Evolutionary conservation across 495 filamentous ascomycete genomes (phyloP).

Genomic region (Penicillium roqueforti): DNA sequence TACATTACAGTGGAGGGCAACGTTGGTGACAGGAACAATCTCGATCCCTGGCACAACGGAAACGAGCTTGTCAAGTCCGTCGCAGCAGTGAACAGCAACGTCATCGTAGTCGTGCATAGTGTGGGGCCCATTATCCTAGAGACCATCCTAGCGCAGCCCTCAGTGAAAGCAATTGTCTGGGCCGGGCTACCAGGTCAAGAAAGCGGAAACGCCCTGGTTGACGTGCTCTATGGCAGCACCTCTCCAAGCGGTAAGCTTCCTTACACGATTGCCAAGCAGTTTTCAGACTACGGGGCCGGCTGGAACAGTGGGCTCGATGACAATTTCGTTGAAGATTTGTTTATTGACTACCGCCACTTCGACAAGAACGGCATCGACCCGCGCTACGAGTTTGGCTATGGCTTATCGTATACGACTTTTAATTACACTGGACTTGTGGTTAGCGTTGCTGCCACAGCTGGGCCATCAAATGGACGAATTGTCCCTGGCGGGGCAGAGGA

Average conservation of each 20-base stretch:
- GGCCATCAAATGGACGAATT: constrained; percentile 35
- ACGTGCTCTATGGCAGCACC: constrained; percentile 57
- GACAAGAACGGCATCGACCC: constrained; percentile 56
- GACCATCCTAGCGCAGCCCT: constrained; percentile 49
- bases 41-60: constrained; percentile 35
- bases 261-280: constrained; percentile 65
- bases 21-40: constrained; percentile 55
- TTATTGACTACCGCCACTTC: constrained; percentile 67
- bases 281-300: constrained; percentile 58
- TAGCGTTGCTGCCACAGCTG: constrained; percentile 21
- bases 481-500: constrained; percentile 54
- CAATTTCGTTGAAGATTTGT: constrained; percentile 59
- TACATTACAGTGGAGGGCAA: constrained; percentile 59
- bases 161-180: constrained; percentile 58
- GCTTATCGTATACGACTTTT: constrained; percentile 64
- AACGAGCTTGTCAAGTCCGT: constrained; percentile 24
- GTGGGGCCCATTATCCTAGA: constrained; percentile 50
- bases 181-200: constrained; percentile 57
- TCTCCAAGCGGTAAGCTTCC: constrained; percentile 62
- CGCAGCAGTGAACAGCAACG: constrained; percentile 68
- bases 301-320: constrained; percentile 50
- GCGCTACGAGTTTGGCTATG: constrained; percentile 65
- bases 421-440: constrained; percentile 44
- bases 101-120: constrained; percentile 71
- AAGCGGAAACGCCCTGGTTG: constrained; percentile 51